Evolutionary conservation across 2,329 filamentous ascomycete species (phyloP).

Genomic region (Elsinoe perseae): DNA sequence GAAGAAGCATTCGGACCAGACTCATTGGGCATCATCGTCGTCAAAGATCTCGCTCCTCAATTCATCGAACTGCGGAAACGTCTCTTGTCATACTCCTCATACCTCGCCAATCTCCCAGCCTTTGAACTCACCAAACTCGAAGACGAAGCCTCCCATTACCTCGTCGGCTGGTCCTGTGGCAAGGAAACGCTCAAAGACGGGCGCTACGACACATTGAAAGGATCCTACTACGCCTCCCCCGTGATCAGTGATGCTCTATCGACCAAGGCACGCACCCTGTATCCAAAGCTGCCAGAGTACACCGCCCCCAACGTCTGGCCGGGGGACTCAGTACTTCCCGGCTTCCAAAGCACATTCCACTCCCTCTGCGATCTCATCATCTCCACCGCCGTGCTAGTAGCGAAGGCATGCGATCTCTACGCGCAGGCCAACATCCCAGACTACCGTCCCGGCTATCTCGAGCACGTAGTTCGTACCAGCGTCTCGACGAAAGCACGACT

Average conservation of each 20-base stretch:
- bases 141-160: constrained; percentile 48
- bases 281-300: constrained; percentile 76
- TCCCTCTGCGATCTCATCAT: constrained; percentile 77
- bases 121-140: constrained; percentile 55
- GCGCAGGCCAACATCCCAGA: constrained; percentile 68
- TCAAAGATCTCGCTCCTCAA: constrained; percentile 68
- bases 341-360: constrained; percentile 66
- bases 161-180: constrained; percentile 69
- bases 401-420: constrained; percentile 80
- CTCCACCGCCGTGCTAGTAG: constrained; percentile 80
- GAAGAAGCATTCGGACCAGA: constrained; percentile 80
- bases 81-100: constrained; percentile 79
- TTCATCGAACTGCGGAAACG: constrained; percentile 65
- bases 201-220: constrained; percentile 71
- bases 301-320: constrained; percentile 80
- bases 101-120: constrained; percentile 71
- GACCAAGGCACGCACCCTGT: constrained; percentile 45
- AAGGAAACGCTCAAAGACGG: constrained; percentile 75
- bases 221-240: constrained; percentile 71
- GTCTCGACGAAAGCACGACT: constrained; percentile 85
- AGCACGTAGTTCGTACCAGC: constrained; percentile 77
- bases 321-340: constrained; percentile 54
- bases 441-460: constrained; percentile 72
- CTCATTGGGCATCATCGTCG: constrained; percentile 87
- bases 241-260: constrained; percentile 53